These are phyloP conservation scores for Cladophialophora carrionii DNA, from an alignment of 2,329 filamentous ascomycete species.

Conservation along the genomic window DNA sequence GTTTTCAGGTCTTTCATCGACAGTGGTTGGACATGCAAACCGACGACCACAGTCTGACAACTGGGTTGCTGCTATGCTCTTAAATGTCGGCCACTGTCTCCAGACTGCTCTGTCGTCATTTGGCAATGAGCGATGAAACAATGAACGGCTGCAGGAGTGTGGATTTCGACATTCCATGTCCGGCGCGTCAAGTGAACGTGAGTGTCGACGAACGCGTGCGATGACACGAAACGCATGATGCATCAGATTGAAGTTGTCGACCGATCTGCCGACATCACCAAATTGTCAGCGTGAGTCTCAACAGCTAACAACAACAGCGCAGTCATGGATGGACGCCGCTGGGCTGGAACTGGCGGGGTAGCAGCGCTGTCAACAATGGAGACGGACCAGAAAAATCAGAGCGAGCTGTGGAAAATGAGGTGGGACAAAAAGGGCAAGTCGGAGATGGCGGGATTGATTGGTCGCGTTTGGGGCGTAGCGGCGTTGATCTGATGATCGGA, in stretches of 20 bases:
- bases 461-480: conserved; percentile 4
- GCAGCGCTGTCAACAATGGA: neutral
- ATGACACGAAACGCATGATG: neutral
- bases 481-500: conserved; percentile 14
- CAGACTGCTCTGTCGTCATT: conserved; percentile 45
- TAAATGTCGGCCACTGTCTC: conserved; percentile 23
- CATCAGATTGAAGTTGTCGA: neutral
- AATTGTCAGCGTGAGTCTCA: neutral
- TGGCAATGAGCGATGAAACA: conserved; percentile 28
- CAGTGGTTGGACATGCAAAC: conserved; percentile 10
- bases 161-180: neutral
- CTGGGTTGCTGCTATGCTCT: conserved; percentile 25
- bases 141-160: neutral
- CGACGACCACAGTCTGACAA: conserved; percentile 26
- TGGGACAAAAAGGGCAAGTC: conserved; percentile 6
- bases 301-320: neutral
- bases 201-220: neutral
- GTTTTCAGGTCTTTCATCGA: conserved; percentile 56
- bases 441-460: neutral
- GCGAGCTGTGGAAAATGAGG: neutral
- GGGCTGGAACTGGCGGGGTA: neutral
- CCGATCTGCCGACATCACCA: neutral
- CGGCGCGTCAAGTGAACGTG: neutral
- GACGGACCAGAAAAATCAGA: neutral
- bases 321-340: neutral